Evolutionary conservation across 345 rosid species (phyloP).

Genomic region (Gossypium longicalyx): DNA sequence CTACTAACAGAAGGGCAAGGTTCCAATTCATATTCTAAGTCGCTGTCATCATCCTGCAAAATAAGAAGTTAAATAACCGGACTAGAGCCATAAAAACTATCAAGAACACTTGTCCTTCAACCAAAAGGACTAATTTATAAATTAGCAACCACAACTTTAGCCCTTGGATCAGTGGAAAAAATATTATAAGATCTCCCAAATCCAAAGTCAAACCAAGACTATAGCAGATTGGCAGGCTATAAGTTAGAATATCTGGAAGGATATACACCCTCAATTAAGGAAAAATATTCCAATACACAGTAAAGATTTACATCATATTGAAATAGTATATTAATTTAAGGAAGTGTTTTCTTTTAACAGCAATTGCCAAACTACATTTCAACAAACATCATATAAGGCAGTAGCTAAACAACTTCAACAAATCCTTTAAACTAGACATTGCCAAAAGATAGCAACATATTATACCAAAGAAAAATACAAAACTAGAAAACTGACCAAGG

Average conservation of each 20-base stretch:
- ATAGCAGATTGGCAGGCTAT: neutral
- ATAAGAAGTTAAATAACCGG: constrained; percentile 2
- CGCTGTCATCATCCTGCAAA: constrained; percentile 88
- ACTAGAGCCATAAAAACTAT: neutral
- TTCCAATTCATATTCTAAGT: constrained; percentile 84
- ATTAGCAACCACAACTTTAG: neutral
- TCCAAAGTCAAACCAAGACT: neutral
- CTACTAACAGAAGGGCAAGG: constrained; percentile 55
- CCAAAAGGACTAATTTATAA: neutral
- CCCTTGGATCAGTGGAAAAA: neutral
- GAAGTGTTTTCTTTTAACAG: neutral
- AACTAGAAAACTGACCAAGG: constrained; percentile 39
- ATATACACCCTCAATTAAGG: neutral
- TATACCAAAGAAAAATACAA: neutral
- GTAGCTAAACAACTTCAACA: neutral
- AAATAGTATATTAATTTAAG: neutral
- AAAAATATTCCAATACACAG: neutral
- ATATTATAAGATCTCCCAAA: neutral
- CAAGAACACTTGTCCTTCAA: constrained; percentile 4
- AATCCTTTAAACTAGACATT: neutral
- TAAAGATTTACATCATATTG: neutral
- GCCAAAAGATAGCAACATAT: neutral
- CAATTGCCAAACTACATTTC: neutral
- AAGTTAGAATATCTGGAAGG: neutral
- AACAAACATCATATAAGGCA: neutral